These are phyloP conservation scores for Juncus effusus DNA, from an alignment of 176 grass and related monocot genomes.

Conservation along the genomic window DNA sequence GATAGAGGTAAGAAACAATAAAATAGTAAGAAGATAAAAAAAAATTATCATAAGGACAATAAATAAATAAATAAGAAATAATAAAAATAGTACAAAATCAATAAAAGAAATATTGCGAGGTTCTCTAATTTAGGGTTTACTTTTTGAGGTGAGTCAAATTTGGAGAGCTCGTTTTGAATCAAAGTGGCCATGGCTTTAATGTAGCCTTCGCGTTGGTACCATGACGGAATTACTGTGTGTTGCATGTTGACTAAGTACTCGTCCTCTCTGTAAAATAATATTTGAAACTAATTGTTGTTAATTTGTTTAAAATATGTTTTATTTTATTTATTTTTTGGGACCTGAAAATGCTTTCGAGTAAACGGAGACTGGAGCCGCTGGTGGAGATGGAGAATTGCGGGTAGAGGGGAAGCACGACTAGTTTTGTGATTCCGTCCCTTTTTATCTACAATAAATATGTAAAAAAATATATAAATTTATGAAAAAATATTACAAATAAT, in stretches of 20 bases:
- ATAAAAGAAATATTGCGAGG: not conserved
- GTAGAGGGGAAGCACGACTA: slow-evolving; percentile 97
- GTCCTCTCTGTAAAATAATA: slow-evolving; percentile 66
- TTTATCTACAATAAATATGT: slow-evolving; percentile 59
- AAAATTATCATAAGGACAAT: no score
- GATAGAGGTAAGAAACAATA: not conserved
- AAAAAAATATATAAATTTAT: slow-evolving; percentile 15
- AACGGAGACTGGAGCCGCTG: slow-evolving; percentile 95
- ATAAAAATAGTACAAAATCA: not conserved
- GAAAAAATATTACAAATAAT: slow-evolving; percentile 2
- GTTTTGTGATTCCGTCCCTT: slow-evolving; percentile 90
- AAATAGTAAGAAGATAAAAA: not conserved
- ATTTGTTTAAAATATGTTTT: not conserved
- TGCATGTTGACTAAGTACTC: slow-evolving; percentile 99
- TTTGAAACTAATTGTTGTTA: slow-evolving; percentile 1
- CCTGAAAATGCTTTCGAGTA: slow-evolving; percentile 98
- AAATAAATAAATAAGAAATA: not conserved
- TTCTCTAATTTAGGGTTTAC: slow-evolving; percentile 30
- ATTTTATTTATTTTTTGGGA: slow-evolving; percentile 23
- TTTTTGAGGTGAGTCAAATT: slow-evolving; percentile 66
- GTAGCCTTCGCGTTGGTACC: slow-evolving; percentile 99
- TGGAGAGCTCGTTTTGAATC: slow-evolving; percentile 79
- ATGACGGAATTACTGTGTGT: slow-evolving; percentile 98
- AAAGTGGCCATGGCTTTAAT: slow-evolving; percentile 95
- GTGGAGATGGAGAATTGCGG: slow-evolving; percentile 99